phyloP scores from a whole-genome alignment of 768 basidiomycete species.

The Suillus fuscotomentosus region DNA sequence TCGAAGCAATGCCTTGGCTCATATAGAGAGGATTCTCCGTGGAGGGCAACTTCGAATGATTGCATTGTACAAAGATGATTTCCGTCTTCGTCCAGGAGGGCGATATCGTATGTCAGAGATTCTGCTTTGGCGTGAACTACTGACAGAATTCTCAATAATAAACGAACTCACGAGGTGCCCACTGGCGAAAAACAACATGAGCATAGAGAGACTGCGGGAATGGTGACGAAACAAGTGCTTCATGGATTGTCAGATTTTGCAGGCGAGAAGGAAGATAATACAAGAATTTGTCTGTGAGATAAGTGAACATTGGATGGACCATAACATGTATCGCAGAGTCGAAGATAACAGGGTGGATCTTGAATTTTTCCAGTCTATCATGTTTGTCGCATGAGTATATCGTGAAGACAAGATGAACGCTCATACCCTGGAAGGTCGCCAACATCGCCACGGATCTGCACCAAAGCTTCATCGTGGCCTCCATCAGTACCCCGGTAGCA shows the following conservation, averaged over 20 bases:
- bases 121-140: neutral
- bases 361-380: neutral
- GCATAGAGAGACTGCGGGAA: neutral
- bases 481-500: neutral
- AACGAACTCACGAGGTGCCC: conserved; percentile 1
- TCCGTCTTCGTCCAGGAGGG: neutral
- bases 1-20: neutral
- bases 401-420: neutral
- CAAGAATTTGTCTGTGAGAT: neutral
- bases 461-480: neutral
- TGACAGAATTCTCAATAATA: no score
- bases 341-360: conserved; percentile 3
- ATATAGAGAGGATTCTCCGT: neutral
- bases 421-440: conserved; percentile 3
- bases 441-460: neutral
- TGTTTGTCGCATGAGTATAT: neutral
- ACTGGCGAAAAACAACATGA: conserved; percentile 2
- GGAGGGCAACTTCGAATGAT: conserved; percentile 4
- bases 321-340: conserved; percentile 1
- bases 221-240: neutral
- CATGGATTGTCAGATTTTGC: neutral
- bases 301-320: conserved; percentile 2
- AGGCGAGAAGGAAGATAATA: conserved; percentile 8
- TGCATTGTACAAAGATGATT: neutral
- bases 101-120: neutral